These are phyloP conservation scores for Camellia japonica DNA, from an alignment of 148 eudicot genomes.

Conservation along the genomic window DNA sequence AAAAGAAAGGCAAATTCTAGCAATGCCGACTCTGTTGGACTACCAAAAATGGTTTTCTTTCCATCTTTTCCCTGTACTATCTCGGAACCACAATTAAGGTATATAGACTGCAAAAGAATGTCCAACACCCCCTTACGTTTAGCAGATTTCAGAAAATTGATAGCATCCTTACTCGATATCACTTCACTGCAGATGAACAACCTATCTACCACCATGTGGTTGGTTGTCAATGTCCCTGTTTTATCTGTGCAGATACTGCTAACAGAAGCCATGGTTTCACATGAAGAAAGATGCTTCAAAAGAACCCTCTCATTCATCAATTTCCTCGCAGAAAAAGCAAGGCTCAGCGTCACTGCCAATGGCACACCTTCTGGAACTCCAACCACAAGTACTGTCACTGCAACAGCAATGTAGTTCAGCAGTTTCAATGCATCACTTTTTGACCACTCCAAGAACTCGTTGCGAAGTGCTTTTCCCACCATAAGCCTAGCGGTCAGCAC, in stretches of 20 bases:
- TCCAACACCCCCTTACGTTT: conserved; percentile 29
- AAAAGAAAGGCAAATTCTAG: conserved; percentile 68
- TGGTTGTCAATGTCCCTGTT: conserved; percentile 88
- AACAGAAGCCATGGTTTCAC: conserved; percentile 95
- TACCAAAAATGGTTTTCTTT: conserved; percentile 62
- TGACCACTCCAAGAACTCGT: conserved; percentile 63
- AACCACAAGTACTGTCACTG: conserved; percentile 88
- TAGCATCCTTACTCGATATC: conserved; percentile 14
- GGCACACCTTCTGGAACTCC: conserved; percentile 98
- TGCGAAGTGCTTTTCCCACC: conserved; percentile 42
- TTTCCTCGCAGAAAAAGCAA: conserved; percentile 92
- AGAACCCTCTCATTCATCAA: conserved; percentile 78
- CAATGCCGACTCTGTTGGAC: conserved; percentile 86
- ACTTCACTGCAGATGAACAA: conserved; percentile 58
- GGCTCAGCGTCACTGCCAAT: conserved; percentile 91
- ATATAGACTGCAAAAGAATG: conserved; percentile 59
- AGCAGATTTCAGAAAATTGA: too few relatives aligned
- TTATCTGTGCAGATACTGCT: conserved; percentile 79
- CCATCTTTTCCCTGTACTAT: conserved; percentile 62
- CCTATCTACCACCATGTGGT: conserved; percentile 82
- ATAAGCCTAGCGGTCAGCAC: conserved; percentile 61
- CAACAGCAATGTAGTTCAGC: conserved; percentile 77
- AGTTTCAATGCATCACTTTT: conserved; percentile 65
- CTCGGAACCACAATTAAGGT: conserved; percentile 72
- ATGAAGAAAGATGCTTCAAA: conserved; percentile 84